Conservation (phyloP, 768 basidiomycete species). For the Tephrocybe sp. region DNA sequence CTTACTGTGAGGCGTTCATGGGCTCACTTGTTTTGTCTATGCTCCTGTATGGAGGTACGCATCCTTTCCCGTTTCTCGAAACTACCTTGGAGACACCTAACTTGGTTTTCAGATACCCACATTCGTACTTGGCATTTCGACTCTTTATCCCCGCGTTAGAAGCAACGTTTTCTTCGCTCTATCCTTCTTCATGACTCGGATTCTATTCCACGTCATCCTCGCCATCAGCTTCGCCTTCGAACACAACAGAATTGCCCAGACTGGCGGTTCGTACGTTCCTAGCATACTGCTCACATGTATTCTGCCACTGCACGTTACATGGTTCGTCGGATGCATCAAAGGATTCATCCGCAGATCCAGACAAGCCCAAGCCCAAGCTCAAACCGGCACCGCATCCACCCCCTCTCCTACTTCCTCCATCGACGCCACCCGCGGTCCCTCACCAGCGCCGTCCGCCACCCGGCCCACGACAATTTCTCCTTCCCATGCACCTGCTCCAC, state of each 20-base stretch:
- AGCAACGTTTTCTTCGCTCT: constrained; percentile 48
- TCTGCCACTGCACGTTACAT: constrained; percentile 48
- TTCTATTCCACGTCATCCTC: constrained; percentile 41
- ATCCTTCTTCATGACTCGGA: constrained; percentile 50
- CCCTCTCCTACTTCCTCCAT: background rate
- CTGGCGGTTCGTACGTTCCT: constrained; percentile 36
- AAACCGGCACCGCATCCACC: background rate
- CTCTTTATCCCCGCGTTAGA: constrained; percentile 40
- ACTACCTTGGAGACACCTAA: constrained; percentile 21
- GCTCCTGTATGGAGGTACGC: constrained; percentile 45
- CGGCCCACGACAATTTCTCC: background rate
- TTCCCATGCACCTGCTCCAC: background rate
- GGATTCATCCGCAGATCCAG: constrained; percentile 36
- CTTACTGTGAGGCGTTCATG: constrained; percentile 30
- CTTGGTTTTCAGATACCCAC: constrained; percentile 45
- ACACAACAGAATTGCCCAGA: constrained; percentile 24
- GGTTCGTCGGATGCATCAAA: constrained; percentile 50
- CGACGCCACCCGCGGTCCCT: background rate
- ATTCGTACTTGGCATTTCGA: constrained; percentile 45
- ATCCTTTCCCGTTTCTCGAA: background rate
- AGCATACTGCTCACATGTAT: constrained; percentile 34
- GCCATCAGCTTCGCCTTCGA: constrained; percentile 25
- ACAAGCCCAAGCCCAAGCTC: background rate
- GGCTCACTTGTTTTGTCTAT: constrained; percentile 42
- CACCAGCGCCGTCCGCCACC: background rate